These are phyloP conservation scores for Litchi chinensis DNA, from an alignment of 345 rosid genomes.

Conservation along the genomic window DNA sequence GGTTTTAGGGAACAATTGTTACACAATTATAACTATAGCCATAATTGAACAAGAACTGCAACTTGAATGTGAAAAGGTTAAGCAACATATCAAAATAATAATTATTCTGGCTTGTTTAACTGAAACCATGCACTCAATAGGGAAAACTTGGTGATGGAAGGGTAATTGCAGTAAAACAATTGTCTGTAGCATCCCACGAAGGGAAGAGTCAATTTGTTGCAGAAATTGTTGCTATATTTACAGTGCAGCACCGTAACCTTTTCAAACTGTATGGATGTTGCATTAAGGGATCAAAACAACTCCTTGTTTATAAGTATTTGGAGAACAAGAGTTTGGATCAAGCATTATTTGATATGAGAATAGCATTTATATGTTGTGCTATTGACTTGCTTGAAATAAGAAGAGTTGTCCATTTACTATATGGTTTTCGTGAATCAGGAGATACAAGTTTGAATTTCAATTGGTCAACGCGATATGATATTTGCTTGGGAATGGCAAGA, in stretches of 20 bases:
- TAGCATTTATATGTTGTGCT: background rate
- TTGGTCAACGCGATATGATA: constrained; percentile 36
- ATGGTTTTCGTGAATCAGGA: constrained; percentile 34
- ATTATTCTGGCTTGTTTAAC: background rate
- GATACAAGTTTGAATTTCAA: constrained; percentile 33
- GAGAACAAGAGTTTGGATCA: too few relatives aligned
- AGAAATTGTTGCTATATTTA: too few relatives aligned
- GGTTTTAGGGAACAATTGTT: background rate
- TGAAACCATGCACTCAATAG: background rate
- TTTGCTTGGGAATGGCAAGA: constrained; percentile 42
- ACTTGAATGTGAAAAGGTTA: background rate
- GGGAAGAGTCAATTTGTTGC: constrained; percentile 20
- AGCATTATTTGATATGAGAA: too few relatives aligned
- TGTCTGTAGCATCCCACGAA: constrained; percentile 20
- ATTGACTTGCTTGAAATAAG: constrained; percentile 14
- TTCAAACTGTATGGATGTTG: too few relatives aligned
- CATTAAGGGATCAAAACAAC: too few relatives aligned
- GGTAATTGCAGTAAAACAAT: constrained; percentile 9
- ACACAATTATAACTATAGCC: background rate
- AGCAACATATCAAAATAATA: background rate
- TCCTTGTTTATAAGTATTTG: too few relatives aligned
- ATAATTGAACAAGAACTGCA: background rate
- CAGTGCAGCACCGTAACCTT: too few relatives aligned
- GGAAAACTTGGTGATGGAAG: constrained; percentile 19
- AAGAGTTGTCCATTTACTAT: background rate